Evolutionary conservation across 1,139 yeast genomes (phyloP), one percentile per base, ranked within the genome.

Genomic region (Kurtzmaniella quercitrusa): DNA sequence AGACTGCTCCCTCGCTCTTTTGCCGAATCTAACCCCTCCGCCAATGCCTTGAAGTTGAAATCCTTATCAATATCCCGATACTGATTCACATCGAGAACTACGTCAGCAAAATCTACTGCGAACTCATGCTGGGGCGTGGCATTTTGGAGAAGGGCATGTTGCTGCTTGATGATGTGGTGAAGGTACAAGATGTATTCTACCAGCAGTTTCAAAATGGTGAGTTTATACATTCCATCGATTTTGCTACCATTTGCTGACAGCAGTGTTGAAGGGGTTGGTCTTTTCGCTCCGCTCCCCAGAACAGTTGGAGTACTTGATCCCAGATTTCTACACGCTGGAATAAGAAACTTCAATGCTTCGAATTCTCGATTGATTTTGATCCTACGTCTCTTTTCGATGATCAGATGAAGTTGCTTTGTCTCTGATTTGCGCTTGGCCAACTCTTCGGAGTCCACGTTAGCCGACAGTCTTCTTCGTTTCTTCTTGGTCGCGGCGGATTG

Each of bases 281-380:
- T 45, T 41, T 58, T 57, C 15, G 57, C 51, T 37, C 45, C 46
- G 12, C 49, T 40, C 15, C 51, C 44, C 15, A 52, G 43, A 19
- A 23, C 14, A 8, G 25, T 36, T 10, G 23, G 23, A 19, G 23
- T 36, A 11, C 17, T n/a, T 19, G 17, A 19, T n/a, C 34, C 37
- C 12, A 41, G 66, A 24, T 65, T 62, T 36, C 85, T 66, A 59
- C 95, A 87, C 11, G 94, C 91, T 1, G 95, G 95, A 17, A 87
- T 82, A 42, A 87, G 65, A 53, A 76, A 81, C 57, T 87, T 85
- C 48, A 87, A 71, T 2, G 93, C 90, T 56, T 85, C 94, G 58
- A 86, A 87, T 60, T 87, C 94, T 46, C 91, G 70, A 60, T 87
- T 87, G 68, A 87, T 85, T 59, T 85, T 85, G 46, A 83, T 76